Evolutionary conservation across 495 filamentous ascomycete genomes (phyloP), one percentile per base, ranked within the genome.

Genomic region (Xylaria longipes): DNA sequence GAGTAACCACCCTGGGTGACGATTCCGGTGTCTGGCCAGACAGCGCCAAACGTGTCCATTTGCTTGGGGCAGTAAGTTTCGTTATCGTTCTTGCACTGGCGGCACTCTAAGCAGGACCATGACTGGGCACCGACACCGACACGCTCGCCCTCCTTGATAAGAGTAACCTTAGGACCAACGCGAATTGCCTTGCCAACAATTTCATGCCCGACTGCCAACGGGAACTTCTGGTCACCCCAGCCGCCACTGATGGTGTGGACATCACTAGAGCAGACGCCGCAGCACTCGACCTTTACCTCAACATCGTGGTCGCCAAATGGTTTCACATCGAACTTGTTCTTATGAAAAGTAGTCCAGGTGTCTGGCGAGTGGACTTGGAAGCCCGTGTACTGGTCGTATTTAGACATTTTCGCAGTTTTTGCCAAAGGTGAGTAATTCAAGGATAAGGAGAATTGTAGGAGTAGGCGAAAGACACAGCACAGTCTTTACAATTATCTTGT

Each of bases 121-220:
- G 77, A 81, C 71, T 89, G 87, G 33, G 87, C 87, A 52, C 87
- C 87, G 41, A 89, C 87, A 69, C 87, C 87, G n/a, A 89, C 87
- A 1, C 86, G 81, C 76, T 88, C 74, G 68, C 87, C 87, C 17
- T 76, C 75, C 75, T 89, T 86, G 78, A 88, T 82, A 35, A 86
- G 80, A 2, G 84, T 87, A 52, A 89, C 87, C 73, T 88, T 88
- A 62, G 84, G 80, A 27, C 87, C 87, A 29, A 89, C 85, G n/a
- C 86, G 80, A 61, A 89, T 62, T 5, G 86, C 85, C 65, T 76
- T 84, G 61, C 83, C 82, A 31, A 87, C 80, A 72, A 84, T 84
- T 72, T 83, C 83, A 73, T 89, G 87, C 27, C 87, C 87, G 69
- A 87, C 85, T 43, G 84, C 80, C 17, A 87, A 76, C 12, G 87